Percentiles rank a stretch among this genome's conserved stretches.
These are phyloP conservation scores for Penicillium sp. DNA, from an alignment of 2,329 filamentous ascomycete genomes.

Conservation along the genomic window DNA sequence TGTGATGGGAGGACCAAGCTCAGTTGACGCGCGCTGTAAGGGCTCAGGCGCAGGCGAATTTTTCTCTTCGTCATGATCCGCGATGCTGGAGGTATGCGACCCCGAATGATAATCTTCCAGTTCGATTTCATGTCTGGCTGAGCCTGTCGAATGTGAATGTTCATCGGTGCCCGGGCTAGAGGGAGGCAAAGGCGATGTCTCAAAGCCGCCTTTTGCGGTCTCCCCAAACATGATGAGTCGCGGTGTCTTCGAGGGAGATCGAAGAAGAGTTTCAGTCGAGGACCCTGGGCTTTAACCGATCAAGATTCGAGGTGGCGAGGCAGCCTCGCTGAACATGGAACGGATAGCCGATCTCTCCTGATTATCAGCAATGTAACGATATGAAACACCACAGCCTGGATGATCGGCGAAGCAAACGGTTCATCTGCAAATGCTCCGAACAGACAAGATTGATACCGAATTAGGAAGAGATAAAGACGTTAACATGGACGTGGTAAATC, in stretches of 20 bases:
- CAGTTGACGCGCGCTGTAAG: conserved; percentile 17
- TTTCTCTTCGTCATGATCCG: conserved; percentile 21
- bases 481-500: neutral
- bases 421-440: neutral
- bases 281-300: neutral
- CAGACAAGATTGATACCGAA: neutral
- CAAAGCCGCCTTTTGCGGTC: neutral
- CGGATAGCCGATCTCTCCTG: neutral
- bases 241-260: neutral
- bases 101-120: conserved; percentile 15
- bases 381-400: neutral
- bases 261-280: neutral
- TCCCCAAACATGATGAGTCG: conserved; percentile 5
- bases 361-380: conserved; percentile 6
- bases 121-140: neutral
- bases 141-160: conserved; percentile 7
- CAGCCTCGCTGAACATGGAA: neutral
- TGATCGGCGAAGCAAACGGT: neutral
- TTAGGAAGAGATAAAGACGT: neutral
- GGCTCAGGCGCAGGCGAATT: conserved; percentile 9
- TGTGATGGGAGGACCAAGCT: conserved; percentile 40
- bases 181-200: neutral
- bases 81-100: conserved; percentile 19
- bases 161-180: conserved; percentile 1
- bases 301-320: neutral